Conservation (phyloP, 1,284 basidiomycete species). For the Cryptococcus maquisensis region DNA sequence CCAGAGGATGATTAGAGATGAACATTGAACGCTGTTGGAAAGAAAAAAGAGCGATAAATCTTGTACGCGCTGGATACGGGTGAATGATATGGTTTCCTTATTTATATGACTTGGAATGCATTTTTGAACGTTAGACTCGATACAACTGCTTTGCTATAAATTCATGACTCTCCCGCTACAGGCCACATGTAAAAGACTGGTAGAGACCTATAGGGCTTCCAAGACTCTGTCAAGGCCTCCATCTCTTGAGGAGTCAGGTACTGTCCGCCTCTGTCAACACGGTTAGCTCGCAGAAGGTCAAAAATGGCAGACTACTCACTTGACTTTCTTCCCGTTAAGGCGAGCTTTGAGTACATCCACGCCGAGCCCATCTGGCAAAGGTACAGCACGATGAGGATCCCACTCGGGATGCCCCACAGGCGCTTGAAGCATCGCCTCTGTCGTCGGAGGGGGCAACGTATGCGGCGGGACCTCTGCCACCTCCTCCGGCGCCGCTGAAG, state of each 20-base stretch:
- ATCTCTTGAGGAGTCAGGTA: conserved; percentile 77
- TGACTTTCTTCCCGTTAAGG: conserved; percentile 72
- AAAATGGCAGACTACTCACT: conserved; percentile 52
- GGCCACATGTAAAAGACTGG: conserved; percentile 54
- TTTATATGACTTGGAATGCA: background rate
- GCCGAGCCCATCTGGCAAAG: conserved; percentile 62
- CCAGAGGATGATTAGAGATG: conserved; percentile 13
- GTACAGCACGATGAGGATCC: conserved; percentile 30
- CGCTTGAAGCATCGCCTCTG: conserved; percentile 35
- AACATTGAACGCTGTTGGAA: background rate
- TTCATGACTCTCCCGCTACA: conserved; percentile 29
- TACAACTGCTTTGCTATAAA: background rate
- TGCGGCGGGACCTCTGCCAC: conserved; percentile 12
- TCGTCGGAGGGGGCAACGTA: conserved; percentile 19
- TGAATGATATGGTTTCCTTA: background rate
- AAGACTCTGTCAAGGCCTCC: conserved; percentile 67
- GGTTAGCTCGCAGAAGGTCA: background rate
- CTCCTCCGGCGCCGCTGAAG: conserved; percentile 10
- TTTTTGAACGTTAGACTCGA: background rate
- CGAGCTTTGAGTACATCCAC: conserved; percentile 61
- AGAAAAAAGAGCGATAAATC: background rate
- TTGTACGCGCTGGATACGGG: background rate
- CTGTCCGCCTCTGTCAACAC: conserved; percentile 57
- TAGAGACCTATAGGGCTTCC: conserved; percentile 74
- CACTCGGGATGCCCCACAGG: conserved; percentile 22